phyloP scores from a whole-genome alignment of 352 stramenopile genomes.

The Pythium dissimile region DNA sequence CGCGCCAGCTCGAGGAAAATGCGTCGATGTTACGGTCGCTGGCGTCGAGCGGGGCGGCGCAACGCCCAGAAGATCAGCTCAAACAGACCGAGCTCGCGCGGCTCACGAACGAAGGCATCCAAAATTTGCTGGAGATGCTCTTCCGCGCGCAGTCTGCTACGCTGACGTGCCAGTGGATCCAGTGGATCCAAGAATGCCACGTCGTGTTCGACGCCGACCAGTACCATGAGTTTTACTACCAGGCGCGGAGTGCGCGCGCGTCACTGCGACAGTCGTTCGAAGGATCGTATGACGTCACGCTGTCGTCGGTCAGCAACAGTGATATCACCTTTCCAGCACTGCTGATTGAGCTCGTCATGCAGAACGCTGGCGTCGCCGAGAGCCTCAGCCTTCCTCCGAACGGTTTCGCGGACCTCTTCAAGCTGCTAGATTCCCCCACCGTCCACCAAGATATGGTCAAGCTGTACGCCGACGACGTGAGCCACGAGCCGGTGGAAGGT shows the following conservation, averaged over 20 bases:
- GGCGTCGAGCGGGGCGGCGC: background rate
- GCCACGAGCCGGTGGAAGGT: conserved; percentile 61
- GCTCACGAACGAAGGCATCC: conserved; percentile 58
- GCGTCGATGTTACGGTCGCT: conserved; percentile 13
- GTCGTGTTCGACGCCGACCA: conserved; percentile 40
- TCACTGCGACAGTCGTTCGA: conserved; percentile 68
- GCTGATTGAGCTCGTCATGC: conserved; percentile 75
- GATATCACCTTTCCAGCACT: conserved; percentile 49
- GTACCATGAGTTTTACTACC: conserved; percentile 69
- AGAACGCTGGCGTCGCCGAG: conserved; percentile 49
- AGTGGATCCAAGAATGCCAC: conserved; percentile 61
- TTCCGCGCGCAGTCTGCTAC: conserved; percentile 53
- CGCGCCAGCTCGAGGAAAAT: conserved; percentile 42
- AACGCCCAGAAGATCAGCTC: conserved; percentile 21
- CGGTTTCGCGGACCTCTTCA: conserved; percentile 32
- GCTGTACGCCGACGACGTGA: conserved; percentile 63
- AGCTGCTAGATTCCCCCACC: conserved; percentile 37
- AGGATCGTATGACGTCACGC: conserved; percentile 49
- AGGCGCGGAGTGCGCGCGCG: conserved; percentile 44
- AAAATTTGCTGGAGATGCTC: conserved; percentile 68
- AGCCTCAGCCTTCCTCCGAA: conserved; percentile 32
- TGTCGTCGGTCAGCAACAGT: conserved; percentile 50
- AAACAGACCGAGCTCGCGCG: conserved; percentile 68
- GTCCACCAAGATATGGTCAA: conserved; percentile 59
- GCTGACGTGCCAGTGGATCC: conserved; percentile 55